Evolutionary conservation across 495 filamentous ascomycete species (phyloP).

Genomic region (Hypoxylon rickii): DNA sequence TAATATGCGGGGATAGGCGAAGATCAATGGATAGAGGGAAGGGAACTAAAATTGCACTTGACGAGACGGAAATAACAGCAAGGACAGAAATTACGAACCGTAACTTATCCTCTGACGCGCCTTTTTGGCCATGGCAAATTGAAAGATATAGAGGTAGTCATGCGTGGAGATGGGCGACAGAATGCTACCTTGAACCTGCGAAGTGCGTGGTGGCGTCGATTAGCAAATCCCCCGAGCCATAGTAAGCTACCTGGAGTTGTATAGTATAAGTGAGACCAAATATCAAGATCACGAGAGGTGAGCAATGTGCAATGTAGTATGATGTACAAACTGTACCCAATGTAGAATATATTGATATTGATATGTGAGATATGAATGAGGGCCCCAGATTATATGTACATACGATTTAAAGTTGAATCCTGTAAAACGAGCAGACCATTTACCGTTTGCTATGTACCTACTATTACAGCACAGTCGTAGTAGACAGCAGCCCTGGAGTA

Average conservation of each 20-base stretch:
- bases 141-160: constrained; percentile 39
- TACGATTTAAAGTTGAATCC: no score
- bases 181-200: constrained; percentile 13
- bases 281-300: no score
- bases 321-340: no score
- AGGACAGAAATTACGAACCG: constrained; percentile 52
- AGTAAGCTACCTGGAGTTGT: background rate
- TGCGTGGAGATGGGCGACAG: constrained; percentile 33
- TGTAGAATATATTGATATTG: no score
- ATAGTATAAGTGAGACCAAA: background rate
- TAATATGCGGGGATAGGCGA: constrained; percentile 26
- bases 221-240: background rate
- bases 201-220: constrained; percentile 4
- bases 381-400: no score
- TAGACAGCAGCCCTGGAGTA: background rate
- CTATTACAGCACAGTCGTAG: no score
- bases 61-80: constrained; percentile 9
- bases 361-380: no score
- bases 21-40: constrained; percentile 18
- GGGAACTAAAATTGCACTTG: constrained; percentile 1
- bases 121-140: constrained; percentile 61
- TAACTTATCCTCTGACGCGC: constrained; percentile 68
- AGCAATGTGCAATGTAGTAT: no score
- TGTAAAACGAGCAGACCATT: no score
- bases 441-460: no score